phyloP scores from a whole-genome alignment of 1,284 basidiomycete species.

The Neonothopanus nambi region DNA sequence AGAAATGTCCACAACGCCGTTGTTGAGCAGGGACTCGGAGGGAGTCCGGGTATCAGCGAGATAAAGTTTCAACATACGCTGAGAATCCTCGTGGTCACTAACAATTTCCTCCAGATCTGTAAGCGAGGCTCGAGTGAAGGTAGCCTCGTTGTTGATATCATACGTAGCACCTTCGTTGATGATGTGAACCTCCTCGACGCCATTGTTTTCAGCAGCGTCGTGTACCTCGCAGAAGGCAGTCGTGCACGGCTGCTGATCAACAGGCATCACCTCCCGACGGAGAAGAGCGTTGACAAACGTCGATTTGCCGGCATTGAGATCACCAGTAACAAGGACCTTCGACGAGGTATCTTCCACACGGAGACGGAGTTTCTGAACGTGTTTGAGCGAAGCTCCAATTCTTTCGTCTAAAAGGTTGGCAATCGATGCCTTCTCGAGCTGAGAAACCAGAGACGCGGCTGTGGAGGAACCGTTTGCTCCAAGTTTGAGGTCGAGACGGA shows the following conservation, averaged over 20 bases:
- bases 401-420: conserved; percentile 91
- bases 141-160: conserved; percentile 69
- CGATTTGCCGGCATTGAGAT: conserved; percentile 98
- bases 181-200: conserved; percentile 83
- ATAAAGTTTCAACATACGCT: conserved; percentile 82
- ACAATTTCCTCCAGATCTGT: conserved; percentile 81
- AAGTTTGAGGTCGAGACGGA: conserved; percentile 92
- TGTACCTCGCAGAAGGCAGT: conserved; percentile 98
- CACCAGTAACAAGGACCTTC: conserved; percentile 98
- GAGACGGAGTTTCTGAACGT: conserved; percentile 83
- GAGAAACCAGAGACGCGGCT: conserved; percentile 82
- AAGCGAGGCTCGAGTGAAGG: conserved; percentile 73
- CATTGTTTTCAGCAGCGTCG: conserved; percentile 83
- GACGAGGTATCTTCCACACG: conserved; percentile 92
- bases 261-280: conserved; percentile 89
- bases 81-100: conserved; percentile 73
- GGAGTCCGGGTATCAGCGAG: conserved; percentile 74
- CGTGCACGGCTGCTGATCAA: conserved; percentile 98
- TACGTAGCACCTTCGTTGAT: conserved; percentile 74
- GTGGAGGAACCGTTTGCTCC: conserved; percentile 73
- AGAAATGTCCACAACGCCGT: conserved; percentile 96
- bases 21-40: conserved; percentile 87
- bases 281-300: conserved; percentile 97
- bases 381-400: conserved; percentile 74
- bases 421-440: conserved; percentile 91